A percentile compares a stretch with the other conserved stretches of the same genome.
Evolutionary conservation across 495 filamentous ascomycete genomes (phyloP).

Genomic region (Aspergillus conjunctus): DNA sequence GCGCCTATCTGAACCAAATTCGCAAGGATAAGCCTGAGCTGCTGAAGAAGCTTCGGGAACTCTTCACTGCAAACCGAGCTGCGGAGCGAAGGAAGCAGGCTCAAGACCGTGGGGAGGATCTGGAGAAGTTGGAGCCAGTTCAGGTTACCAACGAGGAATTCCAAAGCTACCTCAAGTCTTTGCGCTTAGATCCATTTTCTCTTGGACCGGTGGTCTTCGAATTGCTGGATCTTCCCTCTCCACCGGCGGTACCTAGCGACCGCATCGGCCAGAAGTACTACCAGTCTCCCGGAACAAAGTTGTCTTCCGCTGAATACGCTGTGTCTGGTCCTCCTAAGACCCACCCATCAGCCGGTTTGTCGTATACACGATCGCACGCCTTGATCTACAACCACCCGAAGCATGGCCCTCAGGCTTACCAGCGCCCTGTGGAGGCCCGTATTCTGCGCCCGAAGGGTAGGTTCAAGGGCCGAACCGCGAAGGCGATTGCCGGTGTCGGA

Average conservation of each 20-base stretch:
- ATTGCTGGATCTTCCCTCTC: slow-evolving; percentile 52
- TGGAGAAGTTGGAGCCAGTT: slow-evolving; percentile 34
- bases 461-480: slow-evolving; percentile 36
- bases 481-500: slow-evolving; percentile 52
- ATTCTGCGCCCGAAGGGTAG: slow-evolving; percentile 56
- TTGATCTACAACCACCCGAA: slow-evolving; percentile 76
- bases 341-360: slow-evolving; percentile 88
- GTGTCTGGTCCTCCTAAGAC: slow-evolving; percentile 71
- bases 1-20: slow-evolving; percentile 63
- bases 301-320: slow-evolving; percentile 54
- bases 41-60: slow-evolving; percentile 57
- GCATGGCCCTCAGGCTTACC: slow-evolving; percentile 71
- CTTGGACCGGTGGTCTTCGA: slow-evolving; percentile 49
- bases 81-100: slow-evolving; percentile 44
- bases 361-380: slow-evolving; percentile 74
- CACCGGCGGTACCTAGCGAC: slow-evolving; percentile 40
- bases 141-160: slow-evolving; percentile 64
- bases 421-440: slow-evolving; percentile 67
- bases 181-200: slow-evolving; percentile 56
- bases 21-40: slow-evolving; percentile 63
- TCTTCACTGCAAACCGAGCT: slow-evolving; percentile 44
- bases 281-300: slow-evolving; percentile 38
- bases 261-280: slow-evolving; percentile 41
- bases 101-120: slow-evolving; percentile 49
- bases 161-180: slow-evolving; percentile 57